A percentile compares a stretch with the other conserved stretches of the same genome.
Evolutionary conservation across 2,329 filamentous ascomycete genomes (phyloP).

Genomic region (Aspergillus sp.): DNA sequence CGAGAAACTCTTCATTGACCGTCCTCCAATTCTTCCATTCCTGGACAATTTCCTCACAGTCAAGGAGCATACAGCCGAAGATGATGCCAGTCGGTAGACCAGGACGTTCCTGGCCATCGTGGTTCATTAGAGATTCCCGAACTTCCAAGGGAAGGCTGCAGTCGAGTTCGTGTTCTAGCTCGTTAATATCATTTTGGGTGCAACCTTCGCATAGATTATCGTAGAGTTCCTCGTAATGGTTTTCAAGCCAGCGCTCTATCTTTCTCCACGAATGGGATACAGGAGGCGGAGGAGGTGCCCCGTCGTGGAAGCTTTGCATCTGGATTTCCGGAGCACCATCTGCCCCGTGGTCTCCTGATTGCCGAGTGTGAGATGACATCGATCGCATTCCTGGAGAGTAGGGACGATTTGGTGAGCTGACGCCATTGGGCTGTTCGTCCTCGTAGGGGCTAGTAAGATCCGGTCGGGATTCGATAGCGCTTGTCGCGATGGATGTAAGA

Average conservation of each 20-base stretch:
- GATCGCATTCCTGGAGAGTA: slow-evolving; percentile 91
- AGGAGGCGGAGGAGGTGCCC: slow-evolving; percentile 84
- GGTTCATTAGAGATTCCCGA: slow-evolving; percentile 82
- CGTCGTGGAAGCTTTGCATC: slow-evolving; percentile 94
- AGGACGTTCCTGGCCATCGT: slow-evolving; percentile 96
- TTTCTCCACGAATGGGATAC: slow-evolving; percentile 87
- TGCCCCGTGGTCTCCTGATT: slow-evolving; percentile 60
- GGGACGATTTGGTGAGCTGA: slow-evolving; percentile 63
- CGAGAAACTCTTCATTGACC: slow-evolving; percentile 86
- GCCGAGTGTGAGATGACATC: slow-evolving; percentile 63
- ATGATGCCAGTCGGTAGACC: slow-evolving; percentile 88
- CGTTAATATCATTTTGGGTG: slow-evolving; percentile 92
- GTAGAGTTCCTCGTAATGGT: slow-evolving; percentile 90
- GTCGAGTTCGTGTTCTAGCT: slow-evolving; percentile 92
- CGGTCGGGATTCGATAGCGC: slow-evolving; percentile 79
- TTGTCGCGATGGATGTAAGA: slow-evolving; percentile 82
- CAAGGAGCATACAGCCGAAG: slow-evolving; percentile 91
- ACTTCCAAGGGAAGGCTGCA: slow-evolving; percentile 92
- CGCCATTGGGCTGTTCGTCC: slow-evolving; percentile 63
- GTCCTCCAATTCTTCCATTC: slow-evolving; percentile 96
- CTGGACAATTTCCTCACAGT: slow-evolving; percentile 97
- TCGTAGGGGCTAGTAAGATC: slow-evolving; percentile 78
- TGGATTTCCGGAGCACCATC: slow-evolving; percentile 80
- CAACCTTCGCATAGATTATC: slow-evolving; percentile 92
- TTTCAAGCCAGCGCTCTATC: slow-evolving; percentile 91